Percentiles rank a stretch among this genome's conserved stretches.
Conservation (phyloP, 139 green algal genomes). For the Haematococcus lacustris region DNA sequence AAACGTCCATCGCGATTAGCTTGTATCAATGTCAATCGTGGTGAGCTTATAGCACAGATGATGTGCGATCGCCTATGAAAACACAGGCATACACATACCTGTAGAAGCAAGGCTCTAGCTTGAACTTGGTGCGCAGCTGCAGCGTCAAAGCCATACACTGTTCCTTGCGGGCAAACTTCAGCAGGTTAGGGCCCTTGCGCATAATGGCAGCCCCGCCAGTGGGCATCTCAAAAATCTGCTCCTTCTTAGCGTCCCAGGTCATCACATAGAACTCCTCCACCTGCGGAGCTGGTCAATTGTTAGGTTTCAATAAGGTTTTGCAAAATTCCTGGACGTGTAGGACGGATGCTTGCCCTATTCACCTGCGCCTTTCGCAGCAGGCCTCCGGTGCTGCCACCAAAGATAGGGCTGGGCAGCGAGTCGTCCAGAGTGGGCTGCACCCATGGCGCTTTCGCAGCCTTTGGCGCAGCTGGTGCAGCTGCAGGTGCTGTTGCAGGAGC, state of each 20-base stretch:
- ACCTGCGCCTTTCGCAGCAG: slow-evolving; percentile 89
- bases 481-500: neutral
- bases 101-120: slow-evolving; percentile 90
- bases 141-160: slow-evolving; percentile 94
- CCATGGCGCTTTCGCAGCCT: slow-evolving; percentile 50
- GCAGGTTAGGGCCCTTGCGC: slow-evolving; percentile 94
- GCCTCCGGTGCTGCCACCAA: slow-evolving; percentile 94
- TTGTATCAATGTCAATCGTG: neutral
- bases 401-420: slow-evolving; percentile 91
- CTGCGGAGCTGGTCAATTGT: too few species aligned
- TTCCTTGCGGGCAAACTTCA: slow-evolving; percentile 99
- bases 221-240: slow-evolving; percentile 99
- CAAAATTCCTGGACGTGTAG: too few species aligned
- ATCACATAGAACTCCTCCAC: slow-evolving; percentile 97
- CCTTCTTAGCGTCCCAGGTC: slow-evolving; percentile 94
- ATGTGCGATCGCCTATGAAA: neutral
- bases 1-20: too few species aligned
- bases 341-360: too few species aligned
- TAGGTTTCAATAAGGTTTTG: too few species aligned
- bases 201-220: slow-evolving; percentile 98
- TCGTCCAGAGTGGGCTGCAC: slow-evolving; percentile 79
- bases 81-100: slow-evolving; percentile 3
- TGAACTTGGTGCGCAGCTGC: slow-evolving; percentile 97
- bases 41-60: neutral
- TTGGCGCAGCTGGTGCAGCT: slow-evolving; percentile 5